These are phyloP conservation scores for Pseudotulostoma volvatum DNA, from an alignment of 495 filamentous ascomycete genomes.

Conservation along the genomic window DNA sequence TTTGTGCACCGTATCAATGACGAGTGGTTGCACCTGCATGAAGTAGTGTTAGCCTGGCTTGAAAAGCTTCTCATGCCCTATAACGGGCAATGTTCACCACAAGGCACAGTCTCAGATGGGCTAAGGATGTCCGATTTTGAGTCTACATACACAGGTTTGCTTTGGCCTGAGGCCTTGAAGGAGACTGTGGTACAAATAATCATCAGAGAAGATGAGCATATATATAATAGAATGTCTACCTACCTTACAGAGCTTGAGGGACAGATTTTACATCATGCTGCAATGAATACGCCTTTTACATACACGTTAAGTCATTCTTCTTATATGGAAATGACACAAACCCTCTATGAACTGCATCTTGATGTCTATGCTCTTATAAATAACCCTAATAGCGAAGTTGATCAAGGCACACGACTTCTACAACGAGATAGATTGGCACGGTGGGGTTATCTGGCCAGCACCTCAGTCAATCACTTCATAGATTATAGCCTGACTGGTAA, in stretches of 20 bases:
- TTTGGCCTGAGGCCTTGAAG: conserved; percentile 65
- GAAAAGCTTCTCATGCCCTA: conserved; percentile 35
- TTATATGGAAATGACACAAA: conserved; percentile 46
- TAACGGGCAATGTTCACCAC: conserved; percentile 11
- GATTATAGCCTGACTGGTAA: conserved; percentile 13
- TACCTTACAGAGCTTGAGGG: conserved; percentile 23
- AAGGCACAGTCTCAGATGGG: conserved; percentile 5
- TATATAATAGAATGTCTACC: conserved; percentile 38
- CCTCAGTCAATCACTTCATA: conserved; percentile 38
- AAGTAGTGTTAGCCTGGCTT: conserved; percentile 50
- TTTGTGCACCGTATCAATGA: conserved; percentile 41
- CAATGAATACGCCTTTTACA: conserved; percentile 8
- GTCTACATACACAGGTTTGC: conserved; percentile 41
- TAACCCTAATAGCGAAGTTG: conserved; percentile 53
- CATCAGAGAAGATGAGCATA: conserved; percentile 47
- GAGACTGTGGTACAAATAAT: conserved; percentile 50
- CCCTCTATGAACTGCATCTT: conserved; percentile 76
- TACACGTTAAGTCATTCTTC: conserved; percentile 16
- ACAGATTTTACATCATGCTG: conserved; percentile 15
- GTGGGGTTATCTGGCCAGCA: conserved; percentile 59
- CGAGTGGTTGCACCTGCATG: conserved; percentile 40
- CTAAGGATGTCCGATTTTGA: conserved; percentile 16
- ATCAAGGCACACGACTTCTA: conserved; percentile 35
- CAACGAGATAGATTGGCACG: conserved; percentile 55
- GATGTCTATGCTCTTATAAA: conserved; percentile 69